Percentiles rank a stretch among this genome's conserved stretches.
phyloP scores from a whole-genome alignment of 805 yeast genomes.

The Trichomonascus vanleenenianus region DNA sequence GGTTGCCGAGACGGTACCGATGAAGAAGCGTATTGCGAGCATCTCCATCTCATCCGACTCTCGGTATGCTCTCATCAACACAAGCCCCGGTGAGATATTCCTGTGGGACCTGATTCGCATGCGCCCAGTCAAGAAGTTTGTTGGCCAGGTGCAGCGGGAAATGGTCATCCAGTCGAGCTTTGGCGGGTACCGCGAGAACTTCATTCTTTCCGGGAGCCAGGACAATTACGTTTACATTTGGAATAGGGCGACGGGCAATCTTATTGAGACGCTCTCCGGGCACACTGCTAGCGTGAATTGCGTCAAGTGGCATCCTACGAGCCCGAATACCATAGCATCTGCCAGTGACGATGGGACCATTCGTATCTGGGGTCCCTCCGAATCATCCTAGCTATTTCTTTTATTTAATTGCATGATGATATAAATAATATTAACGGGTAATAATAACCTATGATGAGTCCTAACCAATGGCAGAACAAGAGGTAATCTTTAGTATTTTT shows the following conservation, averaged over 20 bases:
- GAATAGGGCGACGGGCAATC: conserved; percentile 64
- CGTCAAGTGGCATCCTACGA: conserved; percentile 61
- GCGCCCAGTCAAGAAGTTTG: conserved; percentile 50
- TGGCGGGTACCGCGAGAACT: conserved; percentile 62
- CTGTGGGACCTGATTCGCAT: conserved; percentile 67
- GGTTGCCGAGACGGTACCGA: conserved; percentile 38
- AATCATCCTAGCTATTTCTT: too few relatives aligned
- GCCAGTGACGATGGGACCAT: conserved; percentile 77
- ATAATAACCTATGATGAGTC: too few relatives aligned
- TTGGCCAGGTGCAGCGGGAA: conserved; percentile 66
- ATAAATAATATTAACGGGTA: too few relatives aligned
- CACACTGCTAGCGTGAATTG: conserved; percentile 66
- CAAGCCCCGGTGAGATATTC: conserved; percentile 69
- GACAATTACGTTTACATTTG: conserved; percentile 73
- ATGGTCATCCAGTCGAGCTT: conserved; percentile 70
- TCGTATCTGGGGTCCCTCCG: conserved; percentile 35
- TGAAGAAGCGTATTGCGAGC: conserved; percentile 57
- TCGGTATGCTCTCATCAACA: conserved; percentile 49
- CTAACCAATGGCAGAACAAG: too few relatives aligned
- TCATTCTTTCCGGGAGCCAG: conserved; percentile 75
- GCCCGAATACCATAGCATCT: conserved; percentile 56
- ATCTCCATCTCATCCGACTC: conserved; percentile 54
- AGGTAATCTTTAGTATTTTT: too few relatives aligned
- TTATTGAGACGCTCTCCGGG: conserved; percentile 52
- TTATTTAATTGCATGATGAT: too few relatives aligned